These are phyloP conservation scores for Pachysandra terminalis DNA, from an alignment of 164 flowering plant species.

Conservation along the genomic window DNA sequence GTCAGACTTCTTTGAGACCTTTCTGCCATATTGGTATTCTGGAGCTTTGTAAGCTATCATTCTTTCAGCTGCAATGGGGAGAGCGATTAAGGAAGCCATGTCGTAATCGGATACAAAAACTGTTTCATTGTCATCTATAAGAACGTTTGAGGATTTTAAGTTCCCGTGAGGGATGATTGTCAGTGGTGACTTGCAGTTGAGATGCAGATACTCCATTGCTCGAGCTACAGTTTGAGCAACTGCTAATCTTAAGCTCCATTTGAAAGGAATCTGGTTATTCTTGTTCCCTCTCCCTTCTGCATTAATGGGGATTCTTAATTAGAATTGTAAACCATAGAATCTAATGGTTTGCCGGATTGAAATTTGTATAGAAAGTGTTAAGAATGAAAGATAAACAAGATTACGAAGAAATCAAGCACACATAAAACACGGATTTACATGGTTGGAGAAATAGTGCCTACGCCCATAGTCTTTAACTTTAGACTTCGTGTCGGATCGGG, in stretches of 20 bases:
- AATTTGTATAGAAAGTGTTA: too few species aligned
- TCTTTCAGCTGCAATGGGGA: conserved; percentile 32
- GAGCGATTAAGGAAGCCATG: conserved; percentile 37
- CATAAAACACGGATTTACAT: too few species aligned
- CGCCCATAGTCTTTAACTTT: too few species aligned
- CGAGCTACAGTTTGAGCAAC: conserved; percentile 49
- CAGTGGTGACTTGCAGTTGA: conserved; percentile 16
- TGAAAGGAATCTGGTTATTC: conserved; percentile 40
- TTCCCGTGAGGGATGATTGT: conserved; percentile 53
- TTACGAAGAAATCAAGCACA: too few species aligned
- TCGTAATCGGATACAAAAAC: conserved; percentile 55
- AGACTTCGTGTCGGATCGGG: too few species aligned
- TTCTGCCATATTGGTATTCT: conserved; percentile 32
- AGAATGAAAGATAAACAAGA: too few species aligned
- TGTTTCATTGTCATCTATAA: conserved; percentile 38
- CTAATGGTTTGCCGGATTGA: too few species aligned
- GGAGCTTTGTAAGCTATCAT: conserved; percentile 58
- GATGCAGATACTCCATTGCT: conserved; percentile 54
- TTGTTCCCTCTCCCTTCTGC: conserved; percentile 46
- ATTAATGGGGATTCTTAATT: too few species aligned
- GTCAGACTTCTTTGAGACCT: conserved; percentile 45
- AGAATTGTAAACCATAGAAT: too few species aligned
- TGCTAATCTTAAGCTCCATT: conserved; percentile 49
- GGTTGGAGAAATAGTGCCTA: too few species aligned
- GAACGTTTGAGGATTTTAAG: conserved; percentile 61